Percentiles rank a stretch among this genome's conserved stretches.
Conservation (phyloP, 164 flowering plant species). For the Saururus chinensis region DNA sequence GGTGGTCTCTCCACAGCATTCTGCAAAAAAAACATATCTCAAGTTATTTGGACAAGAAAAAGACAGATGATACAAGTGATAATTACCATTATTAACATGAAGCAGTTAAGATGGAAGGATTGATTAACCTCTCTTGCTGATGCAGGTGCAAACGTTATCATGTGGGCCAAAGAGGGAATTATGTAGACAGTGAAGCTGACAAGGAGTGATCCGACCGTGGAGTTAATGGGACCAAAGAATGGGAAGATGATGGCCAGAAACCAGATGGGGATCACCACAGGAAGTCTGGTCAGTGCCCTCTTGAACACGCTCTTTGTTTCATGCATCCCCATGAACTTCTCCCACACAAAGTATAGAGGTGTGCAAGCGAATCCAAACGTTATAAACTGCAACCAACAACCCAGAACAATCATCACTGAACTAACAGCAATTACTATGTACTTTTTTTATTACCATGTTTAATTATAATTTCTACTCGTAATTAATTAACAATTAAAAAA, state of each 20-base stretch:
- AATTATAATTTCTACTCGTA: too few relatives aligned
- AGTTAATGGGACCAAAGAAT: slow-evolving; percentile 28
- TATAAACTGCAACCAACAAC: slow-evolving; percentile 36
- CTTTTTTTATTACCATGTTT: too few relatives aligned
- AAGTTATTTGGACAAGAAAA: too few relatives aligned
- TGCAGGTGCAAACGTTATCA: slow-evolving; percentile 22
- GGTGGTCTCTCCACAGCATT: slow-evolving; percentile 76
- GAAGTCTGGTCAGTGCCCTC: slow-evolving; percentile 53
- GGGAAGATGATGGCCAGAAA: slow-evolving; percentile 27
- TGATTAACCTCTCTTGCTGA: slow-evolving; percentile 21
- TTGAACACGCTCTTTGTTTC: slow-evolving; percentile 47
- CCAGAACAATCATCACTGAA: too few relatives aligned
- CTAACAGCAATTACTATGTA: too few relatives aligned
- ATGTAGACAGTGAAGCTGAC: slow-evolving; percentile 30
- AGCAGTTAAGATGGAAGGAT: not conserved
- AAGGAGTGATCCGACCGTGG: slow-evolving; percentile 25
- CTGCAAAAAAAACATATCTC: slow-evolving; percentile 27
- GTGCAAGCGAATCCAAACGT: slow-evolving; percentile 86
- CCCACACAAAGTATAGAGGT: slow-evolving; percentile 81
- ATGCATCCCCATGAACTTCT: slow-evolving; percentile 66
- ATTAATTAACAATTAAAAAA: too few relatives aligned
- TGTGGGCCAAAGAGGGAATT: slow-evolving; percentile 23
- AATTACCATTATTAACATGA: not conserved
- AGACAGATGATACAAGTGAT: too few relatives aligned
- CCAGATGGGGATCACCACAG: slow-evolving; percentile 60